These are phyloP conservation scores for Danielia reshetovae DNA, from an alignment of 805 yeast genomes.

Conservation along the genomic window DNA sequence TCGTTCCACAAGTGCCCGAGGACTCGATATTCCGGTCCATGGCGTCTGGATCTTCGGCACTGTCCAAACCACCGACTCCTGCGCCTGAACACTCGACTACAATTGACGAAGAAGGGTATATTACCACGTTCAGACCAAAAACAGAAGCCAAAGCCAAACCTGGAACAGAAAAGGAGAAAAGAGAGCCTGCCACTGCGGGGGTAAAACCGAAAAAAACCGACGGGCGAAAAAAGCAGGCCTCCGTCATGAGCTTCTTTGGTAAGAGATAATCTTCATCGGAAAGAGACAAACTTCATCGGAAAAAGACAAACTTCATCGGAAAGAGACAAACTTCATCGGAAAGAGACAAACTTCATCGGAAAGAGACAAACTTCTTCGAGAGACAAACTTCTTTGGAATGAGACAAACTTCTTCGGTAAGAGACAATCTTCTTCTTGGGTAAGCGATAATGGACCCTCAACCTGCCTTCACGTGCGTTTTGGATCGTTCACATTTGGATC, in stretches of 20 bases:
- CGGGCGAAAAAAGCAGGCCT: conserved; percentile 37
- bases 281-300: no score
- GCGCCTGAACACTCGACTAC: conserved; percentile 5
- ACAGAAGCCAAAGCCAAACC: conserved; percentile 16
- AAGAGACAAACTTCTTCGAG: no score
- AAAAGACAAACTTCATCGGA: no score
- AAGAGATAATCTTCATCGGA: conserved; percentile 24
- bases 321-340: no score
- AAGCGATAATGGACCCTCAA: no score
- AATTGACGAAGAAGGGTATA: conserved; percentile 49
- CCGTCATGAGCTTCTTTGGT: conserved; percentile 47
- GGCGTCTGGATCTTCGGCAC: not conserved
- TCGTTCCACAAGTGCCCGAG: conserved; percentile 3
- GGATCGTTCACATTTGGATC: no score
- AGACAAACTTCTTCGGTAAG: no score
- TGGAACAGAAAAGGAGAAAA: not conserved
- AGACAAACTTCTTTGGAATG: no score
- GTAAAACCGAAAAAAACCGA: conserved; percentile 7
- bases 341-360: no score
- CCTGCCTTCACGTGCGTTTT: no score
- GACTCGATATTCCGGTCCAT: conserved; percentile 5
- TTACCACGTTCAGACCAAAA: conserved; percentile 32
- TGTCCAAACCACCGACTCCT: not conserved
- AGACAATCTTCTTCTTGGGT: no score
- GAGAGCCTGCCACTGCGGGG: not conserved